Conservation (phyloP, 371 early-diverging fungal genomes). For the Paraphysoderma sedebokerense region DNA sequence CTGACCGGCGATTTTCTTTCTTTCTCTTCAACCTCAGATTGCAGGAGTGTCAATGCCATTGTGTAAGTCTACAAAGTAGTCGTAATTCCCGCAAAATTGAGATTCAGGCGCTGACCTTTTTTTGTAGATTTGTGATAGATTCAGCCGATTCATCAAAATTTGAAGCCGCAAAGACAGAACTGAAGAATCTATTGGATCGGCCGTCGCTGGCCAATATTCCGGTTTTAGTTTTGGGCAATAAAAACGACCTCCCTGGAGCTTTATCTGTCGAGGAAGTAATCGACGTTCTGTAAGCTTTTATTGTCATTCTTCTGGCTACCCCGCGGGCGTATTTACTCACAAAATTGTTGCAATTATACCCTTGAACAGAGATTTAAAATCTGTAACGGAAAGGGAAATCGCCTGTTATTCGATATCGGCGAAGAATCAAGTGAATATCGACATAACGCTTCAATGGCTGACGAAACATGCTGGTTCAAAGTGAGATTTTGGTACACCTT, state of each 20-base stretch:
- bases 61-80: conserved; percentile 45
- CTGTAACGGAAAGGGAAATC: conserved; percentile 86
- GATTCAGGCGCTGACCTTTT: not conserved
- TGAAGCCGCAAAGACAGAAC: conserved; percentile 78
- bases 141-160: conserved; percentile 84
- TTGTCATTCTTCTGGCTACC: not conserved
- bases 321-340: not conserved
- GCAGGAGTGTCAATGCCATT: conserved; percentile 90
- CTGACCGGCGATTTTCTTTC: not conserved
- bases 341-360: conserved; percentile 2
- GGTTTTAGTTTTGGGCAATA: conserved; percentile 95
- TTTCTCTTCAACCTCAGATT: conserved; percentile 12
- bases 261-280: conserved; percentile 80
- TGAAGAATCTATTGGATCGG: conserved; percentile 76
- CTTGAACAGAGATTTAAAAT: not conserved
- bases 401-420: conserved; percentile 98
- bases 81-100: not conserved
- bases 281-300: conserved; percentile 52
- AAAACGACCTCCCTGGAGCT: conserved; percentile 91
- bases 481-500: no score
- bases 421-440: conserved; percentile 93
- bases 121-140: conserved; percentile 76
- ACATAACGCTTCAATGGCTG: conserved; percentile 92
- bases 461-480: conserved; percentile 57
- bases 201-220: conserved; percentile 84